Base-by-base conservation (phyloP, 306 rosid species). In the Pueraria montana region DNA sequence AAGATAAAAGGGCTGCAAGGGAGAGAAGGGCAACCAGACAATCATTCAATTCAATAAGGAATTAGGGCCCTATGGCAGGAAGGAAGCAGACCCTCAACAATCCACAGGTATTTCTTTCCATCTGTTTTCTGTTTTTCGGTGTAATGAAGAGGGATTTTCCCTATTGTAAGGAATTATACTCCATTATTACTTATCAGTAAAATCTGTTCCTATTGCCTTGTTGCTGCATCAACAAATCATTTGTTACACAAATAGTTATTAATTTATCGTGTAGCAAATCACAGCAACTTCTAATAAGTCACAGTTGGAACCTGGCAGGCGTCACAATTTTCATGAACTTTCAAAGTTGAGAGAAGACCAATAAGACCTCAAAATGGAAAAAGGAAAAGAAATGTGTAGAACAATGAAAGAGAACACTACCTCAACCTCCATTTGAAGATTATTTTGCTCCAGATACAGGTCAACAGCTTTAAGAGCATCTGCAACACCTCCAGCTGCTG, bases 401-500 rank as follows among this genome's bases (percentile, higher is more conserved):
- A 74, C 10, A 20, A 74, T 66, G 69, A 75, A 65, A 27, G 48
- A 69, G 76, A 80, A 34, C 3, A 87, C 75, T 78, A 96, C 94
- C 98, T 93, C 99, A 69, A 93, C 97, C 76, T 88, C 92, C 91
- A 96, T 83, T 77, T 91, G 86, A 69, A 96, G 91, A 74, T 84
- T 77, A 17, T 86, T 90, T 91, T 92, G 83, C 84, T 85, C 84
- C 52, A 96, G 88, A 88, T 95, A 91, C 83, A 80, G 48, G 85
- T 96, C 96, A 42, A 92, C 99, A 78, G 94, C 90, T 86, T 88
- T 88, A 11, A 96, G 80, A 67, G 99, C 96, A 83, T 85, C 88
- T 1, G 85, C 78, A 84, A 91, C 83, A 68, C 97, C 89, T 72
- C 99, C 98, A 27, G 99, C 92, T 66, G 89, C 87, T 70, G 96